Conservation (phyloP, 2,329 filamentous ascomycete genomes). For the Hypoxylon sp. region DNA sequence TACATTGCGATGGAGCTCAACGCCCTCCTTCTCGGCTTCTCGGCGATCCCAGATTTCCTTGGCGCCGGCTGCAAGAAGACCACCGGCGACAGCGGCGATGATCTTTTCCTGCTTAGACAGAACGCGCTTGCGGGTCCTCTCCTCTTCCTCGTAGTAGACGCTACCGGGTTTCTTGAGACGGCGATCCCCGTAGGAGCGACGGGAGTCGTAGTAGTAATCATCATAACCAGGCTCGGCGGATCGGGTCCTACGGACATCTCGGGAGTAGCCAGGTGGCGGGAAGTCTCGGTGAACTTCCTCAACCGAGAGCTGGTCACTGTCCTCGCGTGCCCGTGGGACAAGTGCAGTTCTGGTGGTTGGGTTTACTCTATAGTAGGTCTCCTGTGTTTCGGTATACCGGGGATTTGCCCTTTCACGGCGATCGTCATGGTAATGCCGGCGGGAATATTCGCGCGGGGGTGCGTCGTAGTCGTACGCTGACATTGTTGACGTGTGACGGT, state of each 20-base stretch:
- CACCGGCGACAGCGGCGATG: conserved; percentile 74
- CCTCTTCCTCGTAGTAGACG: conserved; percentile 70
- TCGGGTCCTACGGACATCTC: conserved; percentile 70
- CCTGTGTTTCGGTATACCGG: conserved; percentile 67
- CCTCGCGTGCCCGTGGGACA: conserved; percentile 73
- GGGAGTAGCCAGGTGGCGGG: conserved; percentile 74
- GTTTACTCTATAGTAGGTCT: conserved; percentile 61
- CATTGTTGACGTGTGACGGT: conserved; percentile 50
- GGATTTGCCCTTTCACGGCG: conserved; percentile 65
- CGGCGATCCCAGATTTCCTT: conserved; percentile 76
- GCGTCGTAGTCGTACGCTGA: conserved; percentile 69
- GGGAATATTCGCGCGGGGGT: conserved; percentile 60
- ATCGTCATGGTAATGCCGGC: conserved; percentile 68
- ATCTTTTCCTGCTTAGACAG: conserved; percentile 75
- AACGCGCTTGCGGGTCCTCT: conserved; percentile 63
- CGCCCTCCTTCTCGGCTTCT: conserved; percentile 66
- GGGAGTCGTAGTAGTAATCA: conserved; percentile 70
- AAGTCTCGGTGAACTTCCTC: conserved; percentile 90
- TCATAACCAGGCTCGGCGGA: conserved; percentile 73
- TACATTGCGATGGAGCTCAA: conserved; percentile 68
- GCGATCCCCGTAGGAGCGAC: conserved; percentile 55
- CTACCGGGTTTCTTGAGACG: conserved; percentile 65
- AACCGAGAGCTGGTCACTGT: conserved; percentile 76
- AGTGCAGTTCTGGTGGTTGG: conserved; percentile 63
- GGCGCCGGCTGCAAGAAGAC: conserved; percentile 73